A percentile compares a stretch with the other conserved stretches of the same genome.
Evolutionary conservation across 495 filamentous ascomycete species (phyloP).

Genomic region (Alectoria sarmentosa): DNA sequence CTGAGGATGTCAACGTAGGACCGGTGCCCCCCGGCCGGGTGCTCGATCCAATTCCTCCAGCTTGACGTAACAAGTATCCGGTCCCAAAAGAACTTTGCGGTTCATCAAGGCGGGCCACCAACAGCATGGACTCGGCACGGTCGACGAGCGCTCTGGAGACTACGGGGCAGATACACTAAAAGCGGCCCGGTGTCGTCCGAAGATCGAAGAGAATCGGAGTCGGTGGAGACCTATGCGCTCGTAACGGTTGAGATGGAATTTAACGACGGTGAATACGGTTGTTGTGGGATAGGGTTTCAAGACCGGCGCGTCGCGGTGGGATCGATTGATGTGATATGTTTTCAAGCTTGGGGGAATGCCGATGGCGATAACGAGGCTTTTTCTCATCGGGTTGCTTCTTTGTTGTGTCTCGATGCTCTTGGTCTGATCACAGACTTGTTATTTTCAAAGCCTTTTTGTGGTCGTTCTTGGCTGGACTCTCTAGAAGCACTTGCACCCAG

Average conservation of each 20-base stretch:
- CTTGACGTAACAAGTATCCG: neutral
- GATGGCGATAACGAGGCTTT: neutral
- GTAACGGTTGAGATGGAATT: neutral
- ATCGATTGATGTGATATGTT: neutral
- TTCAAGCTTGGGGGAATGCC: neutral
- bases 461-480: too few species aligned
- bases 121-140: neutral
- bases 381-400: neutral
- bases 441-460: too few species aligned
- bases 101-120: neutral
- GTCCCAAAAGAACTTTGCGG: neutral
- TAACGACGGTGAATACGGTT: neutral
- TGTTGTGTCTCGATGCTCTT: neutral
- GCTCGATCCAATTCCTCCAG: too few species aligned
- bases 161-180: neutral
- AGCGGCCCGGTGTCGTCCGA: neutral
- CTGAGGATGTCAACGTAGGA: neutral
- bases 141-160: neutral
- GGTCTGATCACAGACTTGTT: neutral
- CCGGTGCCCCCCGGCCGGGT: neutral
- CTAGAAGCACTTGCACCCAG: too few species aligned
- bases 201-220: neutral
- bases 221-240: neutral
- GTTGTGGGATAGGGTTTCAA: neutral
- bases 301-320: neutral